Percentiles rank a stretch among this genome's conserved stretches.
Conservation (phyloP, 2,329 filamentous ascomycete genomes). For the Apiospora pterosperma region DNA sequence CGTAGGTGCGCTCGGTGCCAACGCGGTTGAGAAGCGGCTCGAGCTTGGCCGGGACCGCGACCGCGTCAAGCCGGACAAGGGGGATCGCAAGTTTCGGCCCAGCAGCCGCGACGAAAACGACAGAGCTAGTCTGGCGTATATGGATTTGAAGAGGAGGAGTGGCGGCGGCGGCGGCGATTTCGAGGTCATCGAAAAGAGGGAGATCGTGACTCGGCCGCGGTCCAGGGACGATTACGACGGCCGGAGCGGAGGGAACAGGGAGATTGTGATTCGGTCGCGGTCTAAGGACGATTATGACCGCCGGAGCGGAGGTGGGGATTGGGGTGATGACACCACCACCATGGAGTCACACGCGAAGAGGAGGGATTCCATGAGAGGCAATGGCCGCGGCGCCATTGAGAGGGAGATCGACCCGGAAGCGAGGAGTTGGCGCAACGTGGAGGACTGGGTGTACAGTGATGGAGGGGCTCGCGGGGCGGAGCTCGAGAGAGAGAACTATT, state of each 20-base stretch:
- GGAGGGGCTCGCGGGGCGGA: neutral
- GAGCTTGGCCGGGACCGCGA: conserved; percentile 25
- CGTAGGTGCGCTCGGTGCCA: conserved; percentile 52
- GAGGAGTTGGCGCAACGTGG: conserved; percentile 28
- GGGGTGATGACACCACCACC: neutral
- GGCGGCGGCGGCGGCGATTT: neutral
- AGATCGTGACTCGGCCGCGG: conserved; percentile 6
- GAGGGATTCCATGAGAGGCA: conserved; percentile 4
- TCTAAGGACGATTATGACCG: neutral
- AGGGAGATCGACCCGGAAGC: conserved; percentile 26
- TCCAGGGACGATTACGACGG: neutral
- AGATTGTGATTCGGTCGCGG: conserved; percentile 6
- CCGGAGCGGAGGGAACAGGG: conserved; percentile 11
- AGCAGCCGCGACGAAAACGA: conserved; percentile 8
- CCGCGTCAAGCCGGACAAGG: conserved; percentile 15
- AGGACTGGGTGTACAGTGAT: conserved; percentile 24
- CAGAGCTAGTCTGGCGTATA: neutral
- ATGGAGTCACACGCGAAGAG: neutral
- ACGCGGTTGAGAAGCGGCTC: conserved; percentile 29
- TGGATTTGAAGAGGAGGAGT: neutral
- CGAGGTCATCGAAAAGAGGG: conserved; percentile 18
- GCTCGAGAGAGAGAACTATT: neutral
- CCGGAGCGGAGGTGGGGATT: neutral
- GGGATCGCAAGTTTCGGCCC: conserved; percentile 21
- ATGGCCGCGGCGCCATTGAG: conserved; percentile 14